Conservation (phyloP, 2,329 filamentous ascomycete genomes). For the Stemphylium beticola region DNA sequence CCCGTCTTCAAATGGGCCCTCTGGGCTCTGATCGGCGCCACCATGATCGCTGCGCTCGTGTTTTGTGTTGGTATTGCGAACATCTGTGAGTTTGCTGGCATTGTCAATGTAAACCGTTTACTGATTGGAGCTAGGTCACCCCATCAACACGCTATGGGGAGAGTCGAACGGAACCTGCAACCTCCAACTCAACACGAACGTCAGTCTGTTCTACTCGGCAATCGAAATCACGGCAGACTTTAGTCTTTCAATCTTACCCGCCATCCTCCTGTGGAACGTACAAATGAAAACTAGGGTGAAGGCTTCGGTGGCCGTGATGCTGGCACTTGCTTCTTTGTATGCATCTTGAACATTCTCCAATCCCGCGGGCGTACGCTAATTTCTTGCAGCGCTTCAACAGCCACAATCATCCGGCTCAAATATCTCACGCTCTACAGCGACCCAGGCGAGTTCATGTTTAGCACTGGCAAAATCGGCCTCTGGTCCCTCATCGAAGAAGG, state of each 20-base stretch:
- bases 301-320: constrained; percentile 48
- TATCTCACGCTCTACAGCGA: constrained; percentile 52
- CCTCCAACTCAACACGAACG: constrained; percentile 27
- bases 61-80: constrained; percentile 29
- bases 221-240: constrained; percentile 30
- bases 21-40: constrained; percentile 21
- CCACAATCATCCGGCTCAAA: constrained; percentile 51
- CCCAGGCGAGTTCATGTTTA: constrained; percentile 50
- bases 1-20: constrained; percentile 16
- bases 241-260: constrained; percentile 26
- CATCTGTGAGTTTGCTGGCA: constrained; percentile 17
- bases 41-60: constrained; percentile 21
- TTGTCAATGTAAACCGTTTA: background rate
- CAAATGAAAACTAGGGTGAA: constrained; percentile 49
- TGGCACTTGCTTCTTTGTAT: constrained; percentile 52
- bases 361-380: background rate
- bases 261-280: constrained; percentile 29
- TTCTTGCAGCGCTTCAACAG: constrained; percentile 42
- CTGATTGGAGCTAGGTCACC: constrained; percentile 13
- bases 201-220: constrained; percentile 29
- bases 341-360: constrained; percentile 8
- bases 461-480: constrained; percentile 51
- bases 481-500: constrained; percentile 56
- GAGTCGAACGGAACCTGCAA: constrained; percentile 28
- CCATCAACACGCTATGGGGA: constrained; percentile 30